Evolutionary conservation across 169 alveolate species (phyloP), one percentile per base, ranked within the genome.

Genomic region (Cryptosporidium baileyi): DNA sequence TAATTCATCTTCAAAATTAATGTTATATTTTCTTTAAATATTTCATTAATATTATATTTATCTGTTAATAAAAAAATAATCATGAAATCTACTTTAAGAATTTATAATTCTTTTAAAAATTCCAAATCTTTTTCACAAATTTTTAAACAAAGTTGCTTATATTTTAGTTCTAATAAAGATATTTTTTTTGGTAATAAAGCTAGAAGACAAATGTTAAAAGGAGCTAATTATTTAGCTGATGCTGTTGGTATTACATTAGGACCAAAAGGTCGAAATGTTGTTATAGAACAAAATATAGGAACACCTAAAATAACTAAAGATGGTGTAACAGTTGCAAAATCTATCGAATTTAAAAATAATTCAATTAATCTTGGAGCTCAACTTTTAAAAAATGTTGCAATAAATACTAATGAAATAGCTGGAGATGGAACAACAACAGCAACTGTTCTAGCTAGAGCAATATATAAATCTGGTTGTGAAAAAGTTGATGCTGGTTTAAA

Each of bases 361-460:
- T 90, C 95, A 90, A 97, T 92, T 81, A 97, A 98, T 82, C 90
- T 97, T 59, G 99, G 99, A 3, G 99, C 99, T 30, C 96, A 94
- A 65, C 91, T 98, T 88, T 96, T 97, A 52, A 97, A 97, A 88
- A 98, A 96, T 89, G 99, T 97, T 5, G 99, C 99, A 7, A 92
- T 96, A 22, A 94, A 96, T 80, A 95, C 99, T 54, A 97, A 97
- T 88, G 99, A 98, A 89, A 96, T 93, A 67, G 99, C 99, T 47
- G 99, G 99, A 30, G 99, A 98, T 88, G 99, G 99, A 40, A 98
- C 99, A 41, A 98, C 99, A 0, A 97, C 99, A 17, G 99, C 99
- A 41, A 97, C 99, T 0, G 96, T 98, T 40, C 92, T 98, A 44
- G 99, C 99, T 13, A 90, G 99, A 47, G 99, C 99, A 41, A 96